Evolutionary conservation across 495 filamentous ascomycete species (phyloP), one percentile per base, ranked within the genome.

Genomic region (Aspergillus affinis): DNA sequence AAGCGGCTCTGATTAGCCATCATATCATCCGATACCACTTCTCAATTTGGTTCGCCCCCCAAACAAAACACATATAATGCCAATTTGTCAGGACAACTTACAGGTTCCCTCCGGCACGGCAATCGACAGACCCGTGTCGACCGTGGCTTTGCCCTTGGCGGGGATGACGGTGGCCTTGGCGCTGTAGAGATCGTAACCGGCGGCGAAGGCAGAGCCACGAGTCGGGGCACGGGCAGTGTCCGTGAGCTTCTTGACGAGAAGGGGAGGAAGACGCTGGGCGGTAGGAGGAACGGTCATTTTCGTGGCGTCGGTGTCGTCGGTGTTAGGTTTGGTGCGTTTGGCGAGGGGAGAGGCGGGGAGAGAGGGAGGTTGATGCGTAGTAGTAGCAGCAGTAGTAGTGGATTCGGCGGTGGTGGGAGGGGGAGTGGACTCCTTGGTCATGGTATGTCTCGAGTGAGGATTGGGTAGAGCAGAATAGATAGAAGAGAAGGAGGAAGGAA

Each of bases 111-210:
- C 87, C 0, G 94, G 93, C 19, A 96, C 88, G 17, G 92, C 90
- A 77, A 98, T 91, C 27, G 84, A 83, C 65, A 98, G 86, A 63
- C 91, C 94, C 15, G 94, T 97, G 64, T 95, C 90, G 26, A 97
- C 92, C 44, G 96, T 71, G 4, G 76, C 91, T 76, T 93, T 93
- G 52, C 92, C 93, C 63, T 91, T 81, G 18, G 89, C 86, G 0
- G 91, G 91, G 30, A 98, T 86, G 0, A 81, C 81, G 9, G 90
- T 88, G 48, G 86, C 82, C 64, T 83, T 83, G 5, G 92, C 82
- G 51, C 87, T 87, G 72, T 90, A 98, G 45, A 98, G 65, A 78
- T 98, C 94, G 74, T 97, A 97, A 4, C 94, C 94, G 4, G 94
- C 94, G 0, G 93, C 90, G 66, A 92, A 92, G 36, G 88, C 88